Percentiles rank a stretch among this genome's conserved stretches.
These are phyloP conservation scores for Physocladia obscura DNA, from an alignment of 192 early-diverging fungal genomes.

Conservation along the genomic window DNA sequence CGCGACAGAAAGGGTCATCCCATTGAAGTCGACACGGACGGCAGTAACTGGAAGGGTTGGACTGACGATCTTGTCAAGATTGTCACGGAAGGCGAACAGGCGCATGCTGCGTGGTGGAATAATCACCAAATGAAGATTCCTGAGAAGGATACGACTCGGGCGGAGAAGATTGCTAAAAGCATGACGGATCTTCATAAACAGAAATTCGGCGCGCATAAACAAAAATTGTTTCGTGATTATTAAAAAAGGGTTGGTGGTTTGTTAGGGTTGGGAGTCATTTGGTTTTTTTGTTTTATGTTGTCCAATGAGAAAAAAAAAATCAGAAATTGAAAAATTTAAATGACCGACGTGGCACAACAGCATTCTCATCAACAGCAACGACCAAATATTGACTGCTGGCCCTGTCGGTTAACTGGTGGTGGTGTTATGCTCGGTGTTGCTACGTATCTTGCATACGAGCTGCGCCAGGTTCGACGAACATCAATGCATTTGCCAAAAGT, in stretches of 20 bases:
- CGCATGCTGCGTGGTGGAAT: not conserved
- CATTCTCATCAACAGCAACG: too few relatives aligned
- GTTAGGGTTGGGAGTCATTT: too few relatives aligned
- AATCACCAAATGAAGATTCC: not conserved
- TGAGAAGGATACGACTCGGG: too few relatives aligned
- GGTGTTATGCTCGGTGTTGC: slow-evolving; percentile 21
- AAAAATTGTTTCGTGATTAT: too few relatives aligned
- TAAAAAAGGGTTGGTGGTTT: too few relatives aligned
- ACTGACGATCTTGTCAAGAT: not conserved
- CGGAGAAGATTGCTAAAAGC: too few relatives aligned
- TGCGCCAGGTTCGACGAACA: not conserved
- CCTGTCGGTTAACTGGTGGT: slow-evolving; percentile 21
- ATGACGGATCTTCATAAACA: too few relatives aligned
- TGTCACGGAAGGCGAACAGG: not conserved
- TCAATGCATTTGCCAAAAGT: not conserved
- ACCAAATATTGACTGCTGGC: slow-evolving; percentile 28
- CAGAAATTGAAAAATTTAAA: too few relatives aligned
- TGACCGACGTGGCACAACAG: too few relatives aligned
- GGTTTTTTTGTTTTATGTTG: too few relatives aligned
- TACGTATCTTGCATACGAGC: slow-evolving; percentile 11
- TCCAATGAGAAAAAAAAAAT: too few relatives aligned
- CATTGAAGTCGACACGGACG: slow-evolving; percentile 7
- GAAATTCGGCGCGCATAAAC: too few relatives aligned
- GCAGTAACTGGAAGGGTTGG: slow-evolving; percentile 8
- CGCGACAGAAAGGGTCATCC: not conserved